A percentile compares a stretch with the other conserved stretches of the same genome.
These are phyloP conservation scores for Tetrapisispora iriomotensis DNA, from an alignment of 805 yeast species.

Conservation along the genomic window DNA sequence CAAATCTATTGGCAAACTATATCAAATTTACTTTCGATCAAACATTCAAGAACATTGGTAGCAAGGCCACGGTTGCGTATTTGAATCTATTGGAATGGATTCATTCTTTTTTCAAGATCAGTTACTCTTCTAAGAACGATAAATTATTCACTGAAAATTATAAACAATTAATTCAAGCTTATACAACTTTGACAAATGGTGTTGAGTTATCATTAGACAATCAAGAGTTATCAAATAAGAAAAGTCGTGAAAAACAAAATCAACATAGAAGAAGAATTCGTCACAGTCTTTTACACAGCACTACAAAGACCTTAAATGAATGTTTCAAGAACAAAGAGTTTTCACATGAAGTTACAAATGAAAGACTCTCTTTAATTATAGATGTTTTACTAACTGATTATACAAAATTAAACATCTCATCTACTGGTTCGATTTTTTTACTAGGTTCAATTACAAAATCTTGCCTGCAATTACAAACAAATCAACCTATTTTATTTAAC, in stretches of 20 bases:
- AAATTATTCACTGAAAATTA: conserved; percentile 21
- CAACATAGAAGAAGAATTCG: conserved; percentile 35
- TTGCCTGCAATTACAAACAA: conserved; percentile 14
- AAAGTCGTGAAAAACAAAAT: conserved; percentile 20
- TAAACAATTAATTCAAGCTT: conserved; percentile 35
- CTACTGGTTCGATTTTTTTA: conserved; percentile 29
- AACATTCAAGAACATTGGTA: conserved; percentile 24
- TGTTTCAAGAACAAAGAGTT: conserved; percentile 14
- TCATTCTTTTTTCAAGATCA: conserved; percentile 28
- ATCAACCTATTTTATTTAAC: conserved; percentile 15
- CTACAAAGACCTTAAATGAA: conserved; percentile 20
- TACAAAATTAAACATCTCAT: conserved; percentile 21
- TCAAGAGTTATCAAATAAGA: conserved; percentile 16
- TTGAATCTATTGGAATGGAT: conserved; percentile 52
- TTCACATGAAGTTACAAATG: conserved; percentile 3
- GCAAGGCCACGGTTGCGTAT: conserved; percentile 49
- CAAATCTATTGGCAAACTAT: conserved; percentile 30
- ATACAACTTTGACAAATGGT: conserved; percentile 24
- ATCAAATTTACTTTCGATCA: conserved; percentile 32
- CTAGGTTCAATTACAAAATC: conserved; percentile 32
- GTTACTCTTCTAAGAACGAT: conserved; percentile 10
- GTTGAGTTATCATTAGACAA: conserved; percentile 20
- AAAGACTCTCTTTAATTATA: not conserved
- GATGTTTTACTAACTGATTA: conserved; percentile 7
- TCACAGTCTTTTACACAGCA: conserved; percentile 26